Percentiles rank a stretch among this genome's conserved stretches.
phyloP scores from a whole-genome alignment of 1,284 basidiomycete species.

The Malassezia caprae region DNA sequence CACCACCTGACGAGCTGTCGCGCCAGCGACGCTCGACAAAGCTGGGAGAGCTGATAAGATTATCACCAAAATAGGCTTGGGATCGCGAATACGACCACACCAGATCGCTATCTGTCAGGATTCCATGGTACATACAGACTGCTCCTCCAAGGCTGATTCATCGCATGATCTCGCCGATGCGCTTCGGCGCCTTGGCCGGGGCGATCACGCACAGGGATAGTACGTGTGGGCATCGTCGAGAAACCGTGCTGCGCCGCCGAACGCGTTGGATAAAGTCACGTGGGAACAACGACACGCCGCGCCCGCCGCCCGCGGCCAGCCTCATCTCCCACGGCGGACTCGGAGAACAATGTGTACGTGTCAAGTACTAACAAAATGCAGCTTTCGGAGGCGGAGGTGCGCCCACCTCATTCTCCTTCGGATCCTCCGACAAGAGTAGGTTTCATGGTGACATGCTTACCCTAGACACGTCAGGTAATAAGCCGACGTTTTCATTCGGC shows the following conservation, averaged over 20 bases:
- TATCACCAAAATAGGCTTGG: constrained; percentile 47
- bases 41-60: constrained; percentile 43
- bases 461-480: not conserved
- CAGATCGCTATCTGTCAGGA: constrained; percentile 23
- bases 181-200: not conserved
- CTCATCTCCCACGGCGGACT: not conserved
- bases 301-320: not conserved
- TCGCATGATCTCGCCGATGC: not conserved
- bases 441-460: not conserved
- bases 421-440: constrained; percentile 9
- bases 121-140: constrained; percentile 13
- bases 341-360: constrained; percentile 5
- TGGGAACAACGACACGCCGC: not conserved
- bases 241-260: not conserved
- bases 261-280: not conserved
- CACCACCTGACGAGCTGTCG: constrained; percentile 16
- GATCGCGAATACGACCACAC: constrained; percentile 47
- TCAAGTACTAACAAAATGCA: not conserved
- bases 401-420: constrained; percentile 8
- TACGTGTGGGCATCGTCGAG: constrained; percentile 10
- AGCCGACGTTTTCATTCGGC: constrained; percentile 1
- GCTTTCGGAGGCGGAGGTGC: constrained; percentile 2
- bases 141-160: constrained; percentile 33
- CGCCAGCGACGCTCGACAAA: constrained; percentile 44
- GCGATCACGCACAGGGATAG: constrained; percentile 14